Evolutionary conservation across 176 grass and related monocot genomes (phyloP), one percentile per base, ranked within the genome.

Genomic region (Musa beccarii): DNA sequence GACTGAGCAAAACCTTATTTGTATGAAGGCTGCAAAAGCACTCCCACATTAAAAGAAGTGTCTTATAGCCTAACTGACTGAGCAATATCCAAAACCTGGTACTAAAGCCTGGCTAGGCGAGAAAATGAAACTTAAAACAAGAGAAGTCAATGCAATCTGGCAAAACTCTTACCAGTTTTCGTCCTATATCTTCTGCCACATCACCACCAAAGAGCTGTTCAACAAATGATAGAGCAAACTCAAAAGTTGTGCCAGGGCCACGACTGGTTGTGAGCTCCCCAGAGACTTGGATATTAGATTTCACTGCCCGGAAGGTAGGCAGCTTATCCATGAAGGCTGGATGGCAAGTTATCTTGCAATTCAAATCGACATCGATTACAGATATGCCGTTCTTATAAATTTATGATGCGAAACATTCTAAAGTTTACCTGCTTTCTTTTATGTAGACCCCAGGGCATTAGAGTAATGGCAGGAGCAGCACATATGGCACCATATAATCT

Each of bases 401-500:
- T 53, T 34, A 72, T 63, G 55, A 49, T 52, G 14, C 10, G 13
- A 73, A 65, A 43, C 23, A 16, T 53, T 71, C 76, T 52, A 59
- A 81, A 69, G 73, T 63, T 1, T 63, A 97, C 94, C 90, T 91
- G 87, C 81, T 89, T 97, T 66, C 86, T 83, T 77, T 77, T 85
- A 74, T 97, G 90, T 22, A 97, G 84, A 75, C 90, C 90, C 94
- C 94, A 97, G 0, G 90, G 84, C 80, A 93, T 74, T 54, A 97
- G 85, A 72, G 90, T 88, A 77, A 97, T 67, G 53, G 94, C 85
- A 64, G 94, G 94, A 68, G 90, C 88, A 69, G 90, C 78, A 81
- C 90, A 93, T 80, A 97, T 97, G 75, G 94, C 94, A 76, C 94
- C 90, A 83, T 93, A 93, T 59, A 93, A 76, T 73, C 90, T 85